Evolutionary conservation across 1,284 basidiomycete genomes (phyloP).

Genomic region (Sparassis latifolia): DNA sequence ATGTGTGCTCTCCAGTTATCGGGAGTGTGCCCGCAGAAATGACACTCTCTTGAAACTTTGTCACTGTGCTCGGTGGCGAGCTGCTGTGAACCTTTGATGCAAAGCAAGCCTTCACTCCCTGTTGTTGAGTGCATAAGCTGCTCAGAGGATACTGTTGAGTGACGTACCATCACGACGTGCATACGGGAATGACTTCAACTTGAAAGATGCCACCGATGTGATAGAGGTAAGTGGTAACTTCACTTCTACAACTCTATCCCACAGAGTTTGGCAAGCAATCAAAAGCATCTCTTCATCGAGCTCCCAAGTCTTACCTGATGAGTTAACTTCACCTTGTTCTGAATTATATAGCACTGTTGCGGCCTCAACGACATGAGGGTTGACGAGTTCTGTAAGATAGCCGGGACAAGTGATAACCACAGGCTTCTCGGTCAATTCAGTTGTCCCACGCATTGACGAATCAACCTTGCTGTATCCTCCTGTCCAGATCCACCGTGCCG

Average conservation of each 20-base stretch:
- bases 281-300: background rate
- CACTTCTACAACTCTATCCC: background rate
- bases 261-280: background rate
- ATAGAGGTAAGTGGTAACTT: background rate
- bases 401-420: background rate
- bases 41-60: background rate
- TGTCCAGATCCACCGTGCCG: background rate
- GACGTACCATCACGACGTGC: too few species aligned
- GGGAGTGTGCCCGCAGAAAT: background rate
- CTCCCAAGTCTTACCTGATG: background rate
- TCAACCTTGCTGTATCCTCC: background rate
- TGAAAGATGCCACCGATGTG: background rate
- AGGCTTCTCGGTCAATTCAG: background rate
- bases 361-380: background rate
- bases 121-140: too few species aligned
- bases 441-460: background rate
- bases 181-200: background rate
- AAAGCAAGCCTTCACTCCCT: too few species aligned
- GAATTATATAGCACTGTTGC: background rate
- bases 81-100: background rate
- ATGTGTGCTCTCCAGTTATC: background rate
- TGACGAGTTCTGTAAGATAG: background rate
- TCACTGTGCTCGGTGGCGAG: background rate
- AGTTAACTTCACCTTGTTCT: background rate
- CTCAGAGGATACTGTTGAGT: too few species aligned